Percentiles rank a stretch among this genome's conserved stretches.
Conservation (phyloP, 2,329 filamentous ascomycete genomes). For the Beauveria bassiana region DNA sequence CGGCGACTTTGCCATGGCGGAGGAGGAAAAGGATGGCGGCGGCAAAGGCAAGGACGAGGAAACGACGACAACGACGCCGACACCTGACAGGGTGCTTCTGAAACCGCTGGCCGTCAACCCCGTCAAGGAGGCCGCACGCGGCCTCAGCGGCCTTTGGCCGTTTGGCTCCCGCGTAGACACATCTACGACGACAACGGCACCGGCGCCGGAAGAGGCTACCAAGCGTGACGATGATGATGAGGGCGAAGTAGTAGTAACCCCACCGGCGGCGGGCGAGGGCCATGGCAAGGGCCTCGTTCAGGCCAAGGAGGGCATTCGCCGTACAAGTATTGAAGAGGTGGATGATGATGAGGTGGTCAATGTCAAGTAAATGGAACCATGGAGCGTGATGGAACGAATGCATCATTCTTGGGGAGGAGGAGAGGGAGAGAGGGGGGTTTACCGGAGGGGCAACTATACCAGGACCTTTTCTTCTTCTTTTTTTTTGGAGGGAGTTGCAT, state of each 20-base stretch:
- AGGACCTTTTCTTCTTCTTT: not conserved
- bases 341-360: conserved; percentile 40
- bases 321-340: conserved; percentile 54
- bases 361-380: not conserved
- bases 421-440: not conserved
- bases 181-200: conserved; percentile 32
- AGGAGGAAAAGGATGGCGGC: conserved; percentile 30
- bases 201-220: conserved; percentile 28
- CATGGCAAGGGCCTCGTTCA: conserved; percentile 34
- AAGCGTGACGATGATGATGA: conserved; percentile 17
- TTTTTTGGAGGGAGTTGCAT: not conserved
- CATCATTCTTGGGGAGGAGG: not conserved
- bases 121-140: conserved; percentile 30
- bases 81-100: conserved; percentile 38
- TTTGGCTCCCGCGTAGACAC: conserved; percentile 34
- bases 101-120: conserved; percentile 49
- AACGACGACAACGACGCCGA: not conserved
- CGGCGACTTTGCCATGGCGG: conserved; percentile 61
- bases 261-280: conserved; percentile 20
- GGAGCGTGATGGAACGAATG: not conserved
- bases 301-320: conserved; percentile 43
- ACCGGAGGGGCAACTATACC: not conserved
- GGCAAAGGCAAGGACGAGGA: conserved; percentile 12
- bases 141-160: conserved; percentile 50
- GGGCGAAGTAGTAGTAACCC: conserved; percentile 16